Conservation (phyloP, 139 green algal species). For the Micractinium sp. region DNA sequence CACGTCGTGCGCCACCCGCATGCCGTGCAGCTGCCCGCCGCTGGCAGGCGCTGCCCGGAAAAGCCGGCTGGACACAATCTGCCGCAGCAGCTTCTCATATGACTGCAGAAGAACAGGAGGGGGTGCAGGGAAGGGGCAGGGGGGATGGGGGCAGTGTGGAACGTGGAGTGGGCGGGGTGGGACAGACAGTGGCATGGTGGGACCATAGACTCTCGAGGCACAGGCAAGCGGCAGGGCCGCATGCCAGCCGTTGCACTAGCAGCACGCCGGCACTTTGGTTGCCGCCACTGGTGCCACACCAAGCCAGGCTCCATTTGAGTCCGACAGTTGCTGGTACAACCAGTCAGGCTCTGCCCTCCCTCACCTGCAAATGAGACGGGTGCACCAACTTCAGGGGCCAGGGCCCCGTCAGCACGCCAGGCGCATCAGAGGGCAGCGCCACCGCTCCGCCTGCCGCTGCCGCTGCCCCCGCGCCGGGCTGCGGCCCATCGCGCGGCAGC, state of each 20-base stretch:
- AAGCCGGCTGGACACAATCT: slow-evolving; percentile 19
- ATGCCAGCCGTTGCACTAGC: no score
- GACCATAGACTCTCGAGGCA: neutral
- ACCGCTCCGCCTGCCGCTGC: neutral
- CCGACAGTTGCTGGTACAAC: no score
- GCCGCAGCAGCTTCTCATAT: slow-evolving; percentile 34
- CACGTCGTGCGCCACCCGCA: slow-evolving; percentile 6
- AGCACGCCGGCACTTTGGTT: no score
- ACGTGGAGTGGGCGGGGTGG: neutral
- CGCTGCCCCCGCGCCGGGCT: neutral
- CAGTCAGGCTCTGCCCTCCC: neutral
- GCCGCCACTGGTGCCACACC: neutral
- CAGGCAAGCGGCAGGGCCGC: neutral
- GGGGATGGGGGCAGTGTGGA: neutral
- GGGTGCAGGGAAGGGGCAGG: neutral
- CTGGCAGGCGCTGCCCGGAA: neutral
- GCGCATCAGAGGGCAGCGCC: neutral
- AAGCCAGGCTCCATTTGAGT: neutral
- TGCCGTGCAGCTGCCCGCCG: neutral
- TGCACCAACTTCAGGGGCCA: slow-evolving; percentile 20
- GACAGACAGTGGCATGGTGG: neutral
- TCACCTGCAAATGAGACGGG: slow-evolving; percentile 21
- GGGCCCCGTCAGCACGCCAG: neutral
- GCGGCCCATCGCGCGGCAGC: slow-evolving; percentile 13
- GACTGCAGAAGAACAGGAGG: neutral